Evolutionary conservation across 768 basidiomycete genomes (phyloP).

Genomic region (Agrocybe praecox): DNA sequence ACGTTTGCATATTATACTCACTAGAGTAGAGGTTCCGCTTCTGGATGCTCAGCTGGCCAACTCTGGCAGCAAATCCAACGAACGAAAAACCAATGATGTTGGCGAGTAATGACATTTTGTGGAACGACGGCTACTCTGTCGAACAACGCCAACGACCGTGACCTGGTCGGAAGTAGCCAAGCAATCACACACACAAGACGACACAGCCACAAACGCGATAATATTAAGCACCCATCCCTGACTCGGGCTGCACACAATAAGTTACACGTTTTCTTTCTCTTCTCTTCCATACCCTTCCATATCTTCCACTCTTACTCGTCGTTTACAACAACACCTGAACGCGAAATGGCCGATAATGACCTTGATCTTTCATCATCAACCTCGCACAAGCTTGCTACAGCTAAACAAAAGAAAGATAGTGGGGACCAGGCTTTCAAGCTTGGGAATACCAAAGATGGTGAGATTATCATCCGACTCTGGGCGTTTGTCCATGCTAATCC

Average conservation of each 20-base stretch:
- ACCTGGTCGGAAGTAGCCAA: conserved; percentile 21
- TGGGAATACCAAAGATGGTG: conserved; percentile 64
- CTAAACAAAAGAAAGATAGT: conserved; percentile 66
- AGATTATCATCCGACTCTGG: conserved; percentile 14
- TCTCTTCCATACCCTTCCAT: conserved; percentile 6
- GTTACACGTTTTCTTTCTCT: conserved; percentile 7
- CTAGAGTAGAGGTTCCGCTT: conserved; percentile 78
- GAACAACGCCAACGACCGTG: not conserved
- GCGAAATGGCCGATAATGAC: conserved; percentile 26
- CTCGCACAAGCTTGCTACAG: conserved; percentile 56
- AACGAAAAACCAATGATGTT: conserved; percentile 78
- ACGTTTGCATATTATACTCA: conserved; percentile 43
- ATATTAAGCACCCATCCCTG: conserved; percentile 9
- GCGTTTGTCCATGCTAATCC: not conserved
- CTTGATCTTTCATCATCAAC: conserved; percentile 28
- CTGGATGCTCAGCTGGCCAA: conserved; percentile 89
- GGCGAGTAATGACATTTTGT: conserved; percentile 63
- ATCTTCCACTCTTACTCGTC: not conserved
- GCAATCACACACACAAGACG: conserved; percentile 28
- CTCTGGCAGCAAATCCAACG: conserved; percentile 81
- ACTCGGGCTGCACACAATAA: conserved; percentile 1
- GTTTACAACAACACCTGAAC: not conserved
- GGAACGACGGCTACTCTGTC: conserved; percentile 4
- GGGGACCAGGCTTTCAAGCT: conserved; percentile 72
- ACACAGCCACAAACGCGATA: conserved; percentile 39